Conservation (phyloP, 139 green algal species). For the Eudorina sp. region DNA sequence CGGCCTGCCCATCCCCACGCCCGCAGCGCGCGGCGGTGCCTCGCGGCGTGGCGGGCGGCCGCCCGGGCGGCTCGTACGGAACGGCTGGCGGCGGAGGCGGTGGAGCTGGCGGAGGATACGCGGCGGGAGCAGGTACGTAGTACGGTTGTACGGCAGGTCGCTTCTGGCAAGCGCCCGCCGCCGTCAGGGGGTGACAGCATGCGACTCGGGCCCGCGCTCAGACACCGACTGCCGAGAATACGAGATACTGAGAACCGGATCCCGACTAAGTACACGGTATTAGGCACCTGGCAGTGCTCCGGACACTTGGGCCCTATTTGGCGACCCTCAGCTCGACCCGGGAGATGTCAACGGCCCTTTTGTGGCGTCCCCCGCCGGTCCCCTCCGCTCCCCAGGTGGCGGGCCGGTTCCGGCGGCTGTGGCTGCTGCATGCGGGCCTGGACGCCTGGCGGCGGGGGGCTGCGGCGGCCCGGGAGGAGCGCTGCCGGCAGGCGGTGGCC, state of each 20-base stretch:
- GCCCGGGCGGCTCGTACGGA: neutral
- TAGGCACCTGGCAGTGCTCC: too few relatives aligned
- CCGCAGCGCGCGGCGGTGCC: neutral
- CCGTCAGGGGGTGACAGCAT: too few relatives aligned
- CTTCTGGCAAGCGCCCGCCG: too few relatives aligned
- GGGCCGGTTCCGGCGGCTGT: conserved; percentile 39
- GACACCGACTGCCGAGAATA: too few relatives aligned
- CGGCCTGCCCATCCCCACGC: too few relatives aligned
- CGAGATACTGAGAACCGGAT: too few relatives aligned
- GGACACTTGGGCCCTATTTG: too few relatives aligned
- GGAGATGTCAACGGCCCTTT: neutral
- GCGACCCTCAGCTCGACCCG: too few relatives aligned
- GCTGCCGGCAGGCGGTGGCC: neutral
- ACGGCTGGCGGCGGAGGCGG: conserved; percentile 30
- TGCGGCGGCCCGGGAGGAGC: neutral
- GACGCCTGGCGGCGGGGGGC: conserved; percentile 29
- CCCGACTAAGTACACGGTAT: too few relatives aligned
- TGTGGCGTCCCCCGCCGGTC: neutral
- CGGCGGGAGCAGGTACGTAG: conserved; percentile 1
- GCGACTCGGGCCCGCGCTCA: too few relatives aligned
- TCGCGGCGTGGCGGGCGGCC: neutral
- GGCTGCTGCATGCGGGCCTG: conserved; percentile 25
- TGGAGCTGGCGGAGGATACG: conserved; percentile 11
- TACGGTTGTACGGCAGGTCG: too few relatives aligned
- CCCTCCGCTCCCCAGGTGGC: conserved; percentile 15